Evolutionary conservation across 495 filamentous ascomycete species (phyloP).

Genomic region (Pyrenula aspistea): DNA sequence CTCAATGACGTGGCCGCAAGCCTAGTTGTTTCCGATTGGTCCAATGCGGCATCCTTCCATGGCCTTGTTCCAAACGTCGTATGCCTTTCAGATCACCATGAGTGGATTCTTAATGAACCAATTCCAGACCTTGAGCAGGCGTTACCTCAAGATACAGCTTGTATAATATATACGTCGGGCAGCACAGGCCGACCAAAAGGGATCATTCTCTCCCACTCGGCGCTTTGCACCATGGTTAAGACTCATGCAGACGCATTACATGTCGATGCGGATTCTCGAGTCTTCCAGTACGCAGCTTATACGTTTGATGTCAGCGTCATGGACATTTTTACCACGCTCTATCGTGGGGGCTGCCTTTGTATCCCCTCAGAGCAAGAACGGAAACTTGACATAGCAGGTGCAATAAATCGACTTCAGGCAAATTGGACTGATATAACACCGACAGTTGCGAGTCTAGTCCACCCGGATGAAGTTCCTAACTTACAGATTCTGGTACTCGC

Average conservation of each 20-base stretch:
- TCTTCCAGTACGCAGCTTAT: constrained; percentile 33
- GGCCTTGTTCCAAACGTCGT: constrained; percentile 3
- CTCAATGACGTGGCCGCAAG: constrained; percentile 24
- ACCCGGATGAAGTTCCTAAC: constrained; percentile 19
- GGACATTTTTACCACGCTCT: constrained; percentile 27
- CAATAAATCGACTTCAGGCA: constrained; percentile 21
- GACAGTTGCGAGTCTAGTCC: constrained; percentile 22
- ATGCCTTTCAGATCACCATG: constrained; percentile 1
- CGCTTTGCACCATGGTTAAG: constrained; percentile 27
- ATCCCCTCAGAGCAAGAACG: constrained; percentile 25
- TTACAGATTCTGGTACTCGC: constrained; percentile 22
- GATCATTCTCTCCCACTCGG: constrained; percentile 35
- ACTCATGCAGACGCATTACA: constrained; percentile 21
- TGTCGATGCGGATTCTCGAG: constrained; percentile 13
- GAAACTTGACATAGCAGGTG: constrained; percentile 16
- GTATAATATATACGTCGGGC: constrained; percentile 40
- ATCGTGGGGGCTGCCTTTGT: constrained; percentile 33
- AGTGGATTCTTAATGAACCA: constrained; percentile 4
- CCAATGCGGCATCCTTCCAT: constrained; percentile 11
- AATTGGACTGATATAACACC: constrained; percentile 29
- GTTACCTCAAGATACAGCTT: constrained; percentile 21
- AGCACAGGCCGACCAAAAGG: constrained; percentile 45
- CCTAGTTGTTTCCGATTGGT: constrained; percentile 26
- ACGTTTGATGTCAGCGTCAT: constrained; percentile 32
- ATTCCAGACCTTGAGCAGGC: background rate